phyloP scores from a whole-genome alignment of 176 grass and related monocot species.

The Ensete glaucum region DNA sequence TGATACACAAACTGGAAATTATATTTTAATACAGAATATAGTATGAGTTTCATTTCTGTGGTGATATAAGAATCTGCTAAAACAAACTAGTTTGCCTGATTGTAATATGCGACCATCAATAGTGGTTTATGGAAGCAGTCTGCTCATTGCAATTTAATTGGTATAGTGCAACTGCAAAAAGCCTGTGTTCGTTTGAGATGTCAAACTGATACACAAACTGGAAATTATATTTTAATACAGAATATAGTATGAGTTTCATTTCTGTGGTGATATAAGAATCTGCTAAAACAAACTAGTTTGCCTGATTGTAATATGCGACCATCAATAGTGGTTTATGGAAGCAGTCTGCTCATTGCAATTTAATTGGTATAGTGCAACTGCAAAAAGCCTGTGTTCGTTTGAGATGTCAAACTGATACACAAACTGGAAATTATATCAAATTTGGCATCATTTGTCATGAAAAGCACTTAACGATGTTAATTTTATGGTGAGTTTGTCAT shows the following conservation, averaged over 20 bases:
- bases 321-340: not conserved
- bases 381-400: not conserved
- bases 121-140: not conserved
- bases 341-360: not conserved
- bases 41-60: not conserved
- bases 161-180: not conserved
- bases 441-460: not conserved
- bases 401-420: not conserved
- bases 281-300: too few species aligned
- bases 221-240: not conserved
- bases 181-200: not conserved
- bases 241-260: not conserved
- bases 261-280: not conserved
- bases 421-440: not conserved
- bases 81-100: not conserved
- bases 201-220: not conserved
- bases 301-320: not conserved
- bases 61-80: too few species aligned
- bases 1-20: not conserved
- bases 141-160: not conserved
- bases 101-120: not conserved
- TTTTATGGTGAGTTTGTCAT: not conserved
- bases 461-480: not conserved
- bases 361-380: not conserved
- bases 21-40: not conserved